Conservation (phyloP, 768 basidiomycete genomes). For the Kwoniella dendrophila region DNA sequence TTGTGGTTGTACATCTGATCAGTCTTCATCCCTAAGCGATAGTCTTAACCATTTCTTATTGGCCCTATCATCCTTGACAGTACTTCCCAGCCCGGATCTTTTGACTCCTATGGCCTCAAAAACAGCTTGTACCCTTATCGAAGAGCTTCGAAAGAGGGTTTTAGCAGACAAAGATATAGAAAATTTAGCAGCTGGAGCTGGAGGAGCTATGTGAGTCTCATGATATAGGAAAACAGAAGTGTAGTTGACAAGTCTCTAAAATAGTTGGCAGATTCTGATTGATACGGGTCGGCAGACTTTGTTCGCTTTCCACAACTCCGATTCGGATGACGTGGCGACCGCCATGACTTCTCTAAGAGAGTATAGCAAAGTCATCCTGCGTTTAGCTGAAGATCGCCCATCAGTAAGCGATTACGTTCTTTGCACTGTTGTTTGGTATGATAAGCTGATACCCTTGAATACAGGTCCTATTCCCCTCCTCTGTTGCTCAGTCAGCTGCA, state of each 20-base stretch:
- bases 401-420: conserved; percentile 8
- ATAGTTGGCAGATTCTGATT: conserved; percentile 38
- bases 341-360: conserved; percentile 24
- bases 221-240: neutral
- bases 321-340: conserved; percentile 24
- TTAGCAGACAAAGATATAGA: neutral
- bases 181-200: neutral
- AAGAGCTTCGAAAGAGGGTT: conserved; percentile 1
- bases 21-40: conserved; percentile 14
- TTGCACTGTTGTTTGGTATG: neutral
- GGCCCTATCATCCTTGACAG: conserved; percentile 25
- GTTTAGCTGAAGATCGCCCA: conserved; percentile 14
- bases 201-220: conserved; percentile 15
- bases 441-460: neutral
- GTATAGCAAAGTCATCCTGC: conserved; percentile 8
- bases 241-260: neutral
- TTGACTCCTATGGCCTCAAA: conserved; percentile 27
- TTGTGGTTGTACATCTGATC: neutral
- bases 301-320: conserved; percentile 34
- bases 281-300: conserved; percentile 38
- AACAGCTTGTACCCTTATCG: conserved; percentile 14
- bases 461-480: conserved; percentile 13
- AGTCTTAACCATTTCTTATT: conserved; percentile 16
- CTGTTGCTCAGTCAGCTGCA: conserved; percentile 15
- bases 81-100: conserved; percentile 27